These are phyloP conservation scores for Geum urbanum DNA, from an alignment of 306 rosid species.

Conservation along the genomic window DNA sequence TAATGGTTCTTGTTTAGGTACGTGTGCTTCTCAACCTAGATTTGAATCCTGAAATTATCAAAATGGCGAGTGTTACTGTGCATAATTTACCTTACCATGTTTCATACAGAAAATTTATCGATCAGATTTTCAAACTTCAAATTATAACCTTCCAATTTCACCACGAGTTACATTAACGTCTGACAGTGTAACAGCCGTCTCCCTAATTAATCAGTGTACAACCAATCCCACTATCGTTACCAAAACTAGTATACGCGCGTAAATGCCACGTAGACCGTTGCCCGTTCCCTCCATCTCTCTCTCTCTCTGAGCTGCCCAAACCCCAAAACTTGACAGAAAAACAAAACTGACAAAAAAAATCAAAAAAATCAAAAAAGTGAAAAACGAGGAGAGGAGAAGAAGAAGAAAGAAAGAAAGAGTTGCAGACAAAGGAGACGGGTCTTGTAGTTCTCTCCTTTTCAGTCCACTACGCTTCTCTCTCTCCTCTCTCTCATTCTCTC, in stretches of 20 bases:
- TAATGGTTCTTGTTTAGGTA: too few species aligned
- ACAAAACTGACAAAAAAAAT: neutral
- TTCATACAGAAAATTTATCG: too few species aligned
- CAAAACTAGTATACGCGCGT: neutral
- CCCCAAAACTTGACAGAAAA: neutral
- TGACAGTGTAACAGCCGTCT: neutral
- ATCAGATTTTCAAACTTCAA: too few species aligned
- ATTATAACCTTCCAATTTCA: too few species aligned
- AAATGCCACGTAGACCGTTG: slow-evolving; percentile 5
- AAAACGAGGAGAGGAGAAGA: neutral
- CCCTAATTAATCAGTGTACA: neutral
- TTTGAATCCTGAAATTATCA: too few species aligned
- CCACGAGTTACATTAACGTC: neutral
- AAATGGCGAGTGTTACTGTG: too few species aligned
- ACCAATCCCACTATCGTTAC: neutral
- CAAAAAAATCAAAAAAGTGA: neutral
- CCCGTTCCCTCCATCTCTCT: too few species aligned
- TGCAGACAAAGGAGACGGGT: slow-evolving; percentile 32
- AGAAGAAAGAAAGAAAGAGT: slow-evolving; percentile 24
- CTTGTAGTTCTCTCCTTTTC: slow-evolving; percentile 34
- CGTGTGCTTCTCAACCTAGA: too few species aligned
- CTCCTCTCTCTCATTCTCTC: slow-evolving; percentile 1
- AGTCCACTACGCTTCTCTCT: slow-evolving; percentile 52
- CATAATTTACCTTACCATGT: too few species aligned
- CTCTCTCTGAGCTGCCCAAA: slow-evolving; percentile 7